These are phyloP conservation scores for Suhomyces bokatorum DNA, from an alignment of 1,139 yeast species.

Conservation along the genomic window DNA sequence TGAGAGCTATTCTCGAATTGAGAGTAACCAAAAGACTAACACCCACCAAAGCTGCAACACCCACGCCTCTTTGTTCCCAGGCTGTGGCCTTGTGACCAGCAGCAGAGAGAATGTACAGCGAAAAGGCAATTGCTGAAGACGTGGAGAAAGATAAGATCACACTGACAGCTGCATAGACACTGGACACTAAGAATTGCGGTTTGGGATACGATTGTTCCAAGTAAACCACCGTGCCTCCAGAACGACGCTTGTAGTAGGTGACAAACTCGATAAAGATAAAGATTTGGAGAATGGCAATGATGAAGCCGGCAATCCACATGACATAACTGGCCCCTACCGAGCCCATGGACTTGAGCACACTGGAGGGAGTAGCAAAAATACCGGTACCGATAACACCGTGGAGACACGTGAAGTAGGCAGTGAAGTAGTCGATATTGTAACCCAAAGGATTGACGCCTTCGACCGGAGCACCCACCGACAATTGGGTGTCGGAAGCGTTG, in stretches of 20 bases:
- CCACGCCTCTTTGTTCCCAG: slow-evolving; percentile 47
- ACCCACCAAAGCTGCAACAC: slow-evolving; percentile 35
- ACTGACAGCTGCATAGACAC: slow-evolving; percentile 42
- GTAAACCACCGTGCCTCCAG: slow-evolving; percentile 47
- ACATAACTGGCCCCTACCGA: slow-evolving; percentile 45
- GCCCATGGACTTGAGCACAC: slow-evolving; percentile 37
- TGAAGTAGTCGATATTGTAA: slow-evolving; percentile 32
- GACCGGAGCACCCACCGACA: slow-evolving; percentile 38
- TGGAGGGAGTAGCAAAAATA: slow-evolving; percentile 44
- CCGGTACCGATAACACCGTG: slow-evolving; percentile 50
- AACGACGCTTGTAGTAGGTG: slow-evolving; percentile 37
- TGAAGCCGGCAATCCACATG: slow-evolving; percentile 41
- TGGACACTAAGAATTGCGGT: slow-evolving; percentile 42
- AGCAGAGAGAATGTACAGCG: slow-evolving; percentile 39
- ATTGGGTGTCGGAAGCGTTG: slow-evolving; percentile 18
- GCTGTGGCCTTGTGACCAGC: slow-evolving; percentile 33
- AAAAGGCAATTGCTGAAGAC: slow-evolving; percentile 46
- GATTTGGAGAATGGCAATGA: slow-evolving; percentile 37
- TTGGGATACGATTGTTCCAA: slow-evolving; percentile 45
- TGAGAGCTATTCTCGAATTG: slow-evolving; percentile 36
- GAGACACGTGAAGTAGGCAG: slow-evolving; percentile 35
- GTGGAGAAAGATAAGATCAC: slow-evolving; percentile 41
- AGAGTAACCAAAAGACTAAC: slow-evolving; percentile 28
- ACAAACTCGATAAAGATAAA: slow-evolving; percentile 41
- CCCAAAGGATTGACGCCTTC: slow-evolving; percentile 42